Evolutionary conservation across 2,329 filamentous ascomycete species (phyloP).

Genomic region (Phoma sp.): DNA sequence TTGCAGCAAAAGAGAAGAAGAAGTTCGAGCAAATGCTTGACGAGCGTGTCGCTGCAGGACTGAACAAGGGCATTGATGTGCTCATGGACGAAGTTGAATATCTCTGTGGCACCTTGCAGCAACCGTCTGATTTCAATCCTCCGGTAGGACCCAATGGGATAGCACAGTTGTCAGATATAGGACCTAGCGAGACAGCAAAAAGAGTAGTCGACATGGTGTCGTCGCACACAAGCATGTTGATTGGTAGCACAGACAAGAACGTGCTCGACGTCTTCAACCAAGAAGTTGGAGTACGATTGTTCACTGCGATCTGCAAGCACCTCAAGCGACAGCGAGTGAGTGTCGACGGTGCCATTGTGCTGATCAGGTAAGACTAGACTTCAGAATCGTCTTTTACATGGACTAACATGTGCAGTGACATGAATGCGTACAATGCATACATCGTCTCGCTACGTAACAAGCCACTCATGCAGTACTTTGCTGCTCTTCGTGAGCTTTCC

Average conservation of each 20-base stretch:
- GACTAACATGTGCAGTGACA: conserved; percentile 67
- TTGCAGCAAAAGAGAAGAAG: conserved; percentile 93
- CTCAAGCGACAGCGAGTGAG: conserved; percentile 94
- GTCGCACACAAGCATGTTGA: conserved; percentile 89
- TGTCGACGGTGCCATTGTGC: conserved; percentile 84
- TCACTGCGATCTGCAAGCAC: conserved; percentile 93
- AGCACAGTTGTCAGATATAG: conserved; percentile 62
- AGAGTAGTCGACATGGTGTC: conserved; percentile 85
- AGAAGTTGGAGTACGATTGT: conserved; percentile 92
- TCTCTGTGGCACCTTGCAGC: conserved; percentile 86
- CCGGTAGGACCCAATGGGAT: conserved; percentile 47
- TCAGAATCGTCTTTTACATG: neutral
- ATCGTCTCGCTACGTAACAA: conserved; percentile 81
- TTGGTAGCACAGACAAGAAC: conserved; percentile 95
- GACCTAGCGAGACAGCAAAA: conserved; percentile 79
- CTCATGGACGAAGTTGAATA: conserved; percentile 99
- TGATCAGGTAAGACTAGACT: conserved; percentile 69
- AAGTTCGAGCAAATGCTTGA: conserved; percentile 99
- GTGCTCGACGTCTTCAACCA: conserved; percentile 99
- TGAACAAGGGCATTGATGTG: conserved; percentile 98
- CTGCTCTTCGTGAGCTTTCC: conserved; percentile 86
- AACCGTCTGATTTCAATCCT: conserved; percentile 90
- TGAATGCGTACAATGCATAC: conserved; percentile 91
- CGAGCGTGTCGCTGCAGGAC: conserved; percentile 90
- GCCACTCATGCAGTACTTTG: conserved; percentile 88